These are phyloP conservation scores for Boletus fagicola DNA, from an alignment of 768 basidiomycete genomes.

Conservation along the genomic window DNA sequence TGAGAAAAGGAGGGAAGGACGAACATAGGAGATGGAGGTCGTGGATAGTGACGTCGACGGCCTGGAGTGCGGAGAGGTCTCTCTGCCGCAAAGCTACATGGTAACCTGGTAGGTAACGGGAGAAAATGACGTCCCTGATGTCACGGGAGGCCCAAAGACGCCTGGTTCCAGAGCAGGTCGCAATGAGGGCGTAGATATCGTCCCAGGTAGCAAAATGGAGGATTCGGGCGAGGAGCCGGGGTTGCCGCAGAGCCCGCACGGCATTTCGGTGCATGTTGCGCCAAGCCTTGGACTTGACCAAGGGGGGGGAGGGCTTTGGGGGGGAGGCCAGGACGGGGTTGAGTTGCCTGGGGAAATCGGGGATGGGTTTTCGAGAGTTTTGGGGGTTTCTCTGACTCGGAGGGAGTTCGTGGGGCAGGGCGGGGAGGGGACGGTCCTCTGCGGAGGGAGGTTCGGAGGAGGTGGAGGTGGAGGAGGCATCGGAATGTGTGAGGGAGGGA, in stretches of 20 bases:
- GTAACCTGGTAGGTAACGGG: conserved; percentile 59
- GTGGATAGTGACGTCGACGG: conserved; percentile 51
- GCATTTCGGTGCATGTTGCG: conserved; percentile 28
- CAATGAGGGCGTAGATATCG: conserved; percentile 41
- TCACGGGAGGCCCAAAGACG: conserved; percentile 32
- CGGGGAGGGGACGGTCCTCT: conserved; percentile 23
- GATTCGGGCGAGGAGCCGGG: conserved; percentile 34
- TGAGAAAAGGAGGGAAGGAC: conserved; percentile 31
- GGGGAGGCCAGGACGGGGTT: not conserved
- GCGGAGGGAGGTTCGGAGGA: conserved; percentile 19
- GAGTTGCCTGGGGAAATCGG: not conserved
- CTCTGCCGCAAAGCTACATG: conserved; percentile 40
- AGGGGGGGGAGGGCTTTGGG: conserved; percentile 5
- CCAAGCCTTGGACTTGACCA: conserved; percentile 24
- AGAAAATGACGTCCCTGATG: conserved; percentile 41
- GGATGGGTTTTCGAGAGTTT: not conserved
- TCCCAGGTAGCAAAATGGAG: conserved; percentile 35
- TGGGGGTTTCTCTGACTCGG: not conserved
- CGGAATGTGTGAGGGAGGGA: conserved; percentile 31
- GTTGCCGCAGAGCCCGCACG: conserved; percentile 32
- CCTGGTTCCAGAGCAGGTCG: conserved; percentile 37
- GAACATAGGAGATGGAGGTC: conserved; percentile 67
- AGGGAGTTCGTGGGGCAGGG: conserved; percentile 6
- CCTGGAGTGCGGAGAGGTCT: conserved; percentile 40
- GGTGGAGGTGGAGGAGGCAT: conserved; percentile 19